A percentile compares a stretch with the other conserved stretches of the same genome.
These are phyloP conservation scores for Pinus taeda DNA, from an alignment of 75 land plant species.

Conservation along the genomic window DNA sequence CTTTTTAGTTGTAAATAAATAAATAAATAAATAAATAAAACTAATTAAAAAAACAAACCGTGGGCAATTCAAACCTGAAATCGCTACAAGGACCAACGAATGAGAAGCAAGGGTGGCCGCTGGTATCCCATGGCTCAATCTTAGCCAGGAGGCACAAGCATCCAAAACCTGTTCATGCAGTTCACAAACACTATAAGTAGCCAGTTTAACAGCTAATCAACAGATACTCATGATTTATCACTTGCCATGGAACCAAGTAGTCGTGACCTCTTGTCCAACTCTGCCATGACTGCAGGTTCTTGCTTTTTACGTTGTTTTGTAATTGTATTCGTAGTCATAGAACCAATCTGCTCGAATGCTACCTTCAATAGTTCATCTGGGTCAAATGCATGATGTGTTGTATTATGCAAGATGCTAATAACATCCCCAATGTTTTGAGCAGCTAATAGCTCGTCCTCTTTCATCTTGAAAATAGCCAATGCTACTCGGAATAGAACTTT, in stretches of 20 bases:
- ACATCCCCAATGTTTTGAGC: slow-evolving; percentile 37
- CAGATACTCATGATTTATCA: too few relatives aligned
- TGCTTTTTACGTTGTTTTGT: slow-evolving; percentile 56
- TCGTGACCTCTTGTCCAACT: slow-evolving; percentile 39
- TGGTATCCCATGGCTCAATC: too few relatives aligned
- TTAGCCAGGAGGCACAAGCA: too few relatives aligned
- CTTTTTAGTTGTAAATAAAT: too few relatives aligned
- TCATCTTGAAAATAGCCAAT: slow-evolving; percentile 55
- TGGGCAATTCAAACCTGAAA: too few relatives aligned
- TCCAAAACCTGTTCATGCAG: too few relatives aligned
- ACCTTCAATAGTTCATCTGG: slow-evolving; percentile 46
- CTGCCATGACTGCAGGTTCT: slow-evolving; percentile 56
- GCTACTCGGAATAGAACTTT: slow-evolving; percentile 42
- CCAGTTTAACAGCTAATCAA: too few relatives aligned
- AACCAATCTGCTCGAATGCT: slow-evolving; percentile 56
- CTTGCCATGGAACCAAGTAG: not conserved
- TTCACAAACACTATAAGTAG: too few relatives aligned
- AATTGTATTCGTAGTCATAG: slow-evolving; percentile 46
- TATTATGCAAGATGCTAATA: slow-evolving; percentile 26
- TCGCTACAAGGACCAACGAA: too few relatives aligned
- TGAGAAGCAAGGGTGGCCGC: too few relatives aligned
- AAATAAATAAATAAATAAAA: too few relatives aligned
- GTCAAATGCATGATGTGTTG: slow-evolving; percentile 33
- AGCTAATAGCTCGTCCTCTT: slow-evolving; percentile 33
- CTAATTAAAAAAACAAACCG: too few relatives aligned